Evolutionary conservation across 208 protist species (phyloP), one percentile per base, ranked within the genome.

Genomic region (Crithidia mellificae): DNA sequence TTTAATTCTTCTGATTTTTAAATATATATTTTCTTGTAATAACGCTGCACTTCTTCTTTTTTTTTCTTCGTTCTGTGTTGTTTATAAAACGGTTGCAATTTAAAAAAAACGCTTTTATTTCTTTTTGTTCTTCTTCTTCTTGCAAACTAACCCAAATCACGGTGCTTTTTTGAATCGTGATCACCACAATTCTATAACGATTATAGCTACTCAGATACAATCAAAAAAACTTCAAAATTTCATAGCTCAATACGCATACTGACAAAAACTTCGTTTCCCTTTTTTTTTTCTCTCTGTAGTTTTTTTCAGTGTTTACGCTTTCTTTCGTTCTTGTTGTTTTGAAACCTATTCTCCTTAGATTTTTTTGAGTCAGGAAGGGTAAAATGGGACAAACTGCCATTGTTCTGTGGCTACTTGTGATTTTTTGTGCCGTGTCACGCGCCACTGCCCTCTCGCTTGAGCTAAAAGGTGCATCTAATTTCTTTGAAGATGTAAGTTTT

Each of bases 401-500:
- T 11, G 7, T 43, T 11, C 2, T 49, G 51, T 30, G 47, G 29
- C n/a, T 63, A 3, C 14, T 63, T 34, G 1, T 61, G 17, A 12
- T 38, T 38, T 38, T 38, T 11, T 38, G 5, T 5, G 34, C 34
- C 7, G 34, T 38, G 34, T 38, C n/a, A n/a, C n/a, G n/a, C n/a
- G n/a, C n/a, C n/a, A n/a, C n/a, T 80, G 44, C 27, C 17, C 52
- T 12, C 41, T 25, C n/a, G n/a, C n/a, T n/a, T n/a, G 54, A 72
- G 34, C 30, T 62, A 25, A 56, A 32, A 19, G 27, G 70, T 20
- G 52, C 6, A 12, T 41, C 61, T 2, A 17, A 41, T 41, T 29
- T 79, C 25, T 22, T 61, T 4, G 43, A 43, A 25, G 29, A 44
- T 19, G 25, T 55, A 14, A 41, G 44, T 20, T 8, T 85, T 25